Conservation (phyloP, 2,329 filamentous ascomycete species). For the Nigrograna mackinnonii region DNA sequence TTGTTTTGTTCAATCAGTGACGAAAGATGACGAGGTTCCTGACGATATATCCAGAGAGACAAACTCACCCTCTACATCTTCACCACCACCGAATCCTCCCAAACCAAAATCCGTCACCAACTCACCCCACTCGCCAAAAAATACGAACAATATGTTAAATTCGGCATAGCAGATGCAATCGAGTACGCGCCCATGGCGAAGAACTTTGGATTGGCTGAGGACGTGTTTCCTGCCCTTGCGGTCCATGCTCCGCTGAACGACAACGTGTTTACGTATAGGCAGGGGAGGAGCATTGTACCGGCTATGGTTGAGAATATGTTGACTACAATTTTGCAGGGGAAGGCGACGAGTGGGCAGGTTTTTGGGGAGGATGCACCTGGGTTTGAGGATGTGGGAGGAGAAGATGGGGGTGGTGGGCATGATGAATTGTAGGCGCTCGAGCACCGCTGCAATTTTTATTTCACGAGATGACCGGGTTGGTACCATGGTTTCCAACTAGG, state of each 20-base stretch:
- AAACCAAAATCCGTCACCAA: slow-evolving; percentile 9
- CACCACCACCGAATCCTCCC: slow-evolving; percentile 6
- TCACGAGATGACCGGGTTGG: too few species aligned
- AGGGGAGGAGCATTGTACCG: slow-evolving; percentile 13
- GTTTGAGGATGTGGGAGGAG: slow-evolving; percentile 1
- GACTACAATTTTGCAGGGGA: slow-evolving; percentile 18
- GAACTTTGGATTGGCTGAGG: slow-evolving; percentile 16
- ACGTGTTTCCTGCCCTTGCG: slow-evolving; percentile 13
- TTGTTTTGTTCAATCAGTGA: not conserved
- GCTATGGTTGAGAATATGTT: slow-evolving; percentile 18
- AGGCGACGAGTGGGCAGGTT: slow-evolving; percentile 17
- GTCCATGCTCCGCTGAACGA: slow-evolving; percentile 25
- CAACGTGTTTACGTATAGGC: slow-evolving; percentile 18
- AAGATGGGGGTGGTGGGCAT: slow-evolving; percentile 1
- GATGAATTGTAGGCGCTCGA: slow-evolving; percentile 13
- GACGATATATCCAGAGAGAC: slow-evolving; percentile 7
- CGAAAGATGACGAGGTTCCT: not conserved
- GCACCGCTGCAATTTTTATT: too few species aligned
- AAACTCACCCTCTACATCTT: slow-evolving; percentile 27
- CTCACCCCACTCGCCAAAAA: slow-evolving; percentile 21
- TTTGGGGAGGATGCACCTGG: slow-evolving; percentile 18
- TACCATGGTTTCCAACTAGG: too few species aligned
- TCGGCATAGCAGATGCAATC: slow-evolving; percentile 18
- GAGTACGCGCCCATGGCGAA: slow-evolving; percentile 24
- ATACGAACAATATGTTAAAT: slow-evolving; percentile 17